Evolutionary conservation across 352 stramenopile genomes (phyloP), one percentile per base, ranked within the genome.

Genomic region (Pythium guiyangense): DNA sequence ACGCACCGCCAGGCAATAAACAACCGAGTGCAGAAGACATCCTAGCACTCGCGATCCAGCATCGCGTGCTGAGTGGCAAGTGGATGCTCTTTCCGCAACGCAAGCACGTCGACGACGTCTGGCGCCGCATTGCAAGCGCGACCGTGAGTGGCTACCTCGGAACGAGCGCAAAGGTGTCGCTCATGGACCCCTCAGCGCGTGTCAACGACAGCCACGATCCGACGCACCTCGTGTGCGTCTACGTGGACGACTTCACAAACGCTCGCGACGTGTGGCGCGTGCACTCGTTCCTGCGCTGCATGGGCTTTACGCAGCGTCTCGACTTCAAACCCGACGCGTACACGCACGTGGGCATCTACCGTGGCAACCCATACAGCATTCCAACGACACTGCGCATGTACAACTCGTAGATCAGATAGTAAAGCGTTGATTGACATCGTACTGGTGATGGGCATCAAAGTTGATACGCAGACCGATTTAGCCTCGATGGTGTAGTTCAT

Each of bases 271-370:
- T 64, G 14, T 27, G 25, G 22, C 50, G 58, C 26, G 26, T 64
- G 11, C 43, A 35, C 22, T 17, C 37, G 34, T 25, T 5, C 6
- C 44, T 64, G 43, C 58, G 45, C 10, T 34, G 29, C n/a, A 37
- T 59, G 25, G 26, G 37, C n/a, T 49, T 59, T 35, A 46, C 51
- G 11, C n/a, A 20, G 34, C 48, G 22, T 5, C 51, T 64, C 2
- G 18, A 25, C 11, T 59, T 64, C 35, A 64, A 64, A 45, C 25
- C 58, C n/a, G 58, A 64, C 35, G 51, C 51, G 44, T 64, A 52
- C 58, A 64, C 58, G 25, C 37, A 64, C 25, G 48, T 57, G 18
- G 12, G 27, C 12, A 59, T 64, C 44, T 64, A 64, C 58, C 39
- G 15, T 1, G 14, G 25, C 52, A 60, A 64, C 18, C 6, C n/a